Base-by-base conservation (phyloP, 768 basidiomycete species). In the Pleurotus ostreatus region DNA sequence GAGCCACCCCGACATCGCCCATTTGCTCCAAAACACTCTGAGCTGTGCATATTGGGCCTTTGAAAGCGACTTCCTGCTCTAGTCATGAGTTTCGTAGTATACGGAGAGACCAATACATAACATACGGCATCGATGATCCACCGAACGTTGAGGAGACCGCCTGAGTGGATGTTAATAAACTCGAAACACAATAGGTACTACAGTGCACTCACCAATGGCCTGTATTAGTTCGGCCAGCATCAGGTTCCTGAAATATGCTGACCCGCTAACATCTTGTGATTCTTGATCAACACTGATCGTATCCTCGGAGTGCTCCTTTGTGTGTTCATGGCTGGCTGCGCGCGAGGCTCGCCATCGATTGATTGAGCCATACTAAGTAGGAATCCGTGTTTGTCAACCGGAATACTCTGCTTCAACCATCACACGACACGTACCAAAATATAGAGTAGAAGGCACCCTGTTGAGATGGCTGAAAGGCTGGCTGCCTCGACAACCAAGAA, bases 191-290 rank as follows among this genome's bases (percentile, higher is more conserved):
- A 25, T 20, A 22, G 6, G 16, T 26, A 3, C 6, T 26, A 11
- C 12, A 20, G 30, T 11, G 2, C 6, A 59, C 66, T 45, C 49
- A 65, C 73, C 71, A 39, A 71, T 63, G 8, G 79, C 77, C 65
- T 82, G 79, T 12, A 76, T 55, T 5, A 81, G 58, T 55, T 82
- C 81, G 18, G 75, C 75, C 5, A 79, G 22, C 60, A 83, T 72
- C 41, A 82, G 62, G 34, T 74, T 80, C 8, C 80, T 59, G 55
- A 83, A 79, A 45, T 81, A 74, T 40, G 65, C 66, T 1, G 69
- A 72, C 49, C 68, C 70, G 16, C 59, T 70, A 11, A 69, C 71
- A 48, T 73, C 71, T 7, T 57, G 39, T 25, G 48, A 16, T 12
- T 49, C 48, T 37, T 30, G n/a, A 11, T 49, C 26, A 49, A 15